These are phyloP conservation scores for Dendrostoma leiphaemia DNA, from an alignment of 2,329 filamentous ascomycete species.

Conservation along the genomic window DNA sequence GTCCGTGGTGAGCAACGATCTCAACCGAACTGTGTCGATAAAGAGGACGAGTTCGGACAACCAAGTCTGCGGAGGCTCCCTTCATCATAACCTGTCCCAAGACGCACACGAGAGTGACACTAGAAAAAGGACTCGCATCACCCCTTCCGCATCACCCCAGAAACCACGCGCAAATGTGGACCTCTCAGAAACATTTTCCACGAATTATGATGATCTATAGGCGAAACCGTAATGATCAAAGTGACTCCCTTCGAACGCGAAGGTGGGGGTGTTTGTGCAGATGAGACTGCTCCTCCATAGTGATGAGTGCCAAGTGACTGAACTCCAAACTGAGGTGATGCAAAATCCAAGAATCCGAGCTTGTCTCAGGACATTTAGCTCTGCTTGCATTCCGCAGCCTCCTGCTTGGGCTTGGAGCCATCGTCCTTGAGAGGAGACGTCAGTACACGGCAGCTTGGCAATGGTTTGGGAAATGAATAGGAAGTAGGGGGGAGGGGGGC, in stretches of 20 bases:
- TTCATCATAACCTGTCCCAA: constrained; percentile 7
- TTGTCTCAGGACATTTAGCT: constrained; percentile 55
- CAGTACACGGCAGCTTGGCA: constrained; percentile 18
- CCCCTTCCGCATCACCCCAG: constrained; percentile 1
- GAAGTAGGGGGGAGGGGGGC: not conserved
- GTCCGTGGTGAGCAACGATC: constrained; percentile 10
- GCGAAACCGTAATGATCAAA: constrained; percentile 18
- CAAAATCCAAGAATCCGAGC: constrained; percentile 15
- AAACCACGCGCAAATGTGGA: constrained; percentile 6
- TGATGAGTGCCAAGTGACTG: constrained; percentile 7
- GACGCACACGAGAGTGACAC: constrained; percentile 12
- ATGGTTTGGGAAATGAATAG: constrained; percentile 4
- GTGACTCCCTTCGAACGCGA: constrained; percentile 7
- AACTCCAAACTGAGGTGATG: constrained; percentile 3
- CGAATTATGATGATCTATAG: constrained; percentile 24
- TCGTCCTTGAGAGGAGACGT: constrained; percentile 64
- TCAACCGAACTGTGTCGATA: constrained; percentile 10
- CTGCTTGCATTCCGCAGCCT: constrained; percentile 94
- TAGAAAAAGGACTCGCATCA: constrained; percentile 3
- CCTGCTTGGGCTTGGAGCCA: constrained; percentile 86
- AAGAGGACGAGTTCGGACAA: not conserved
- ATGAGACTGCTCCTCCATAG: constrained; percentile 5
- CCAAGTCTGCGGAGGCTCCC: constrained; percentile 9
- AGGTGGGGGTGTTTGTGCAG: constrained; percentile 7
- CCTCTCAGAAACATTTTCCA: constrained; percentile 13